Evolutionary conservation across 768 basidiomycete species (phyloP).

Genomic region (Hypsizygus marmoreus): DNA sequence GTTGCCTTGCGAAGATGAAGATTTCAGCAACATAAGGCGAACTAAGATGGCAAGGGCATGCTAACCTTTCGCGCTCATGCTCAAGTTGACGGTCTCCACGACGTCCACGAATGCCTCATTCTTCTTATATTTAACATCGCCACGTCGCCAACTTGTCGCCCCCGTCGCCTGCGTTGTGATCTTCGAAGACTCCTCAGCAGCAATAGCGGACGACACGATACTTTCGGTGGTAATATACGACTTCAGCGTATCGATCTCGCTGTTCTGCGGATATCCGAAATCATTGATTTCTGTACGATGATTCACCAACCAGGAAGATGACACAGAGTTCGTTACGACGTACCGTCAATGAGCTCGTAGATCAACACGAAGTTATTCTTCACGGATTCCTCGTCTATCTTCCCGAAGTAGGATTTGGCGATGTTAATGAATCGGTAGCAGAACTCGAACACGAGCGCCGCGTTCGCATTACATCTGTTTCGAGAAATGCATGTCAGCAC

Average conservation of each 20-base stretch:
- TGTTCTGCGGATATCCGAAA: conserved; percentile 99
- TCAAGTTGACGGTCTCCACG: conserved; percentile 92
- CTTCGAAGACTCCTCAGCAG: conserved; percentile 93
- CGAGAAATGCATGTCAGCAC: conserved; percentile 7
- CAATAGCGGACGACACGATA: conserved; percentile 82
- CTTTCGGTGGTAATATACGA: conserved; percentile 98
- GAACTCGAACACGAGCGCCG: conserved; percentile 97
- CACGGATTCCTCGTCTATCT: conserved; percentile 95
- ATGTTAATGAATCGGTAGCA: conserved; percentile 96
- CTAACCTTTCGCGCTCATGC: conserved; percentile 95
- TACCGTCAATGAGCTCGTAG: conserved; percentile 97
- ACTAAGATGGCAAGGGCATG: background rate
- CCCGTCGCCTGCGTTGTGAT: conserved; percentile 98
- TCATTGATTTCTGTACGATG: conserved; percentile 82
- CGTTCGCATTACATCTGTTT: conserved; percentile 89
- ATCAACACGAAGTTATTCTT: conserved; percentile 99
- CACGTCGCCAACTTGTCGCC: conserved; percentile 91
- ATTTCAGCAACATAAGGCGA: conserved; percentile 7
- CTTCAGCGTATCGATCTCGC: conserved; percentile 96
- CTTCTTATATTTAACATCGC: conserved; percentile 98
- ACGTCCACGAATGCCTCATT: conserved; percentile 99
- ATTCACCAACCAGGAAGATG: background rate
- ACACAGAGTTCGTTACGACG: conserved; percentile 22
- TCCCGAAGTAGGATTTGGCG: conserved; percentile 95
- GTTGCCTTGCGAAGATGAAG: conserved; percentile 67